phyloP scores from a whole-genome alignment of 1,139 yeast species.

The Geotrichum restrictum region DNA sequence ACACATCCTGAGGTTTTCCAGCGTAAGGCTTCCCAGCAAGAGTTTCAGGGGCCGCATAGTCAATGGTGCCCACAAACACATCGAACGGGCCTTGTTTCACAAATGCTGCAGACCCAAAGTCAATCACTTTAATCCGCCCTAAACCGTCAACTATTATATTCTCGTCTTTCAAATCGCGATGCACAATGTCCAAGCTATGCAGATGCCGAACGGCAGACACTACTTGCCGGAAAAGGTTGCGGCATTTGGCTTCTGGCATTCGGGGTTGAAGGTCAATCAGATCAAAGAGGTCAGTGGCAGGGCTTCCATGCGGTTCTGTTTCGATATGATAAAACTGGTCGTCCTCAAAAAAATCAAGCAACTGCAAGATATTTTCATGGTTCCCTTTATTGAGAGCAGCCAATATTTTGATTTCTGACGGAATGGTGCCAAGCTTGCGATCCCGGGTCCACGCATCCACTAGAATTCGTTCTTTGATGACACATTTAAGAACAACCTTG shows the following conservation, averaged over 20 bases:
- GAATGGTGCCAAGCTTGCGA: conserved; percentile 83
- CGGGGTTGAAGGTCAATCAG: conserved; percentile 77
- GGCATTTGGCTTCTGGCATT: conserved; percentile 73
- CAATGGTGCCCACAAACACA: conserved; percentile 94
- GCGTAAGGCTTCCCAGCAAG: conserved; percentile 80
- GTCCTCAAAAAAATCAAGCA: conserved; percentile 90
- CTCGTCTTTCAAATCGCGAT: conserved; percentile 93
- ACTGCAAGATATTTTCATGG: conserved; percentile 80
- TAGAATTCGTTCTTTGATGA: conserved; percentile 83
- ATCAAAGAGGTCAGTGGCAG: conserved; percentile 90
- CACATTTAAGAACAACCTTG: conserved; percentile 77
- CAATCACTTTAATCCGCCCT: conserved; percentile 66
- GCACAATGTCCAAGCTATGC: conserved; percentile 83
- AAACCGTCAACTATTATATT: conserved; percentile 72
- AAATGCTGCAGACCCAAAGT: conserved; percentile 93
- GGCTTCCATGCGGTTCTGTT: conserved; percentile 81
- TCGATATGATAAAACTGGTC: conserved; percentile 82
- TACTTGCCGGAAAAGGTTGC: conserved; percentile 72
- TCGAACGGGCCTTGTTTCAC: conserved; percentile 89
- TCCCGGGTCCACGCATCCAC: conserved; percentile 98
- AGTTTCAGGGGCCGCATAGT: conserved; percentile 96
- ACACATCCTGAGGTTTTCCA: conserved; percentile 91
- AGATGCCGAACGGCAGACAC: conserved; percentile 74
- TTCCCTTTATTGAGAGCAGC: conserved; percentile 63
- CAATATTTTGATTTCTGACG: conserved; percentile 91